Conservation (phyloP, 2,329 filamentous ascomycete species). For the Fonsecaea nubica region DNA sequence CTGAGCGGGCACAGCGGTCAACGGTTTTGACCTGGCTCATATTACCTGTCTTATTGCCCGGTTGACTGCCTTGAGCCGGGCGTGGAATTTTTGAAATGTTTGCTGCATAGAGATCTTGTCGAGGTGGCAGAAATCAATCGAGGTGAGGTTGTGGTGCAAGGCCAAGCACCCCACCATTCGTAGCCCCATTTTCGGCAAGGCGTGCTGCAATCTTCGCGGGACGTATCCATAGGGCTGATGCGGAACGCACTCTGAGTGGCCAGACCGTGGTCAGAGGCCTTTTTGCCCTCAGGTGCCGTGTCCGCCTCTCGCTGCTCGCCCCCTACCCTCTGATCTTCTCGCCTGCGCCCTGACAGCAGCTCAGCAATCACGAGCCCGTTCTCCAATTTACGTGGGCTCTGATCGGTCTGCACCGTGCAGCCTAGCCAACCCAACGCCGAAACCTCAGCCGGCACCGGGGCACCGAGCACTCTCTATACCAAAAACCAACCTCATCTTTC, state of each 20-base stretch:
- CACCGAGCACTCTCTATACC: slow-evolving; percentile 8
- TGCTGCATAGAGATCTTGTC: not conserved
- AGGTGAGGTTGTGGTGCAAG: slow-evolving; percentile 32
- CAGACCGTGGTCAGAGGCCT: slow-evolving; percentile 26
- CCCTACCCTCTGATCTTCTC: slow-evolving; percentile 17
- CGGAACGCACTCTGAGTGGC: slow-evolving; percentile 28
- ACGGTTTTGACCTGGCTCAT: not conserved
- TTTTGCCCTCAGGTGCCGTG: slow-evolving; percentile 17
- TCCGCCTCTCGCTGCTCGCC: slow-evolving; percentile 10
- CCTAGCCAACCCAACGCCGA: slow-evolving; percentile 25
- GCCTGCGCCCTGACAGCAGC: slow-evolving; percentile 24
- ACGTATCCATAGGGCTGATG: slow-evolving; percentile 27
- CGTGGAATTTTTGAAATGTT: slow-evolving; percentile 16
- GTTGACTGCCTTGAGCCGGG: not conserved
- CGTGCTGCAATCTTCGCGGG: slow-evolving; percentile 38
- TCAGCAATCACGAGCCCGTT: slow-evolving; percentile 18
- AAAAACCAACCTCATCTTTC: slow-evolving; percentile 30
- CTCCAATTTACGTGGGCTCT: slow-evolving; percentile 15
- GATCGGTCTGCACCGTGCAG: slow-evolving; percentile 7
- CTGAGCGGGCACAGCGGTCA: not conserved
- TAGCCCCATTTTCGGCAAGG: slow-evolving; percentile 29
- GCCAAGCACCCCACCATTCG: slow-evolving; percentile 40
- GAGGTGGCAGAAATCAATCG: slow-evolving; percentile 17
- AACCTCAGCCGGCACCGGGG: slow-evolving; percentile 15
- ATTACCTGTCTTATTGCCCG: not conserved